Evolutionary conservation across 108 stramenopile species (phyloP), one percentile per base, ranked within the genome.

Genomic region (Skeletonema grethae): DNA sequence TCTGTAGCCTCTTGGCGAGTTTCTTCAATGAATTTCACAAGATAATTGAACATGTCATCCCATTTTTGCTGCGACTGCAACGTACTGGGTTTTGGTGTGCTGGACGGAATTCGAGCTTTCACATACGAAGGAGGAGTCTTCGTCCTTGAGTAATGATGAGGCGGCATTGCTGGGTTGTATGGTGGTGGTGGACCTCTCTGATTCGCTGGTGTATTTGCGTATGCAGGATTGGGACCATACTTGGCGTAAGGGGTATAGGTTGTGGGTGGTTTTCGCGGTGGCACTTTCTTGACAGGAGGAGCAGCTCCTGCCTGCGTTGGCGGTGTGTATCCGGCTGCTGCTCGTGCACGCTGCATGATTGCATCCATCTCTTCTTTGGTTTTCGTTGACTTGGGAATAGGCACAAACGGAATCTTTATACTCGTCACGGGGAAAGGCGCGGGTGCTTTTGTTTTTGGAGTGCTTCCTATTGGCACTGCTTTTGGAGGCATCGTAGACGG

Each of bases 41-140:
- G 69, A 48, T 85, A 88, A 7, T 88, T 85, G 63, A 90, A 91
- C 94, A 92, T 95, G 30, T 84, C 87, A 53, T 95, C 94, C 94
- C 94, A 95, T 69, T 92, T 92, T 79, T 91, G 91, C 68, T 82
- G 86, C 7, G 90, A 80, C 60, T 77, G 83, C 66, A 73, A 62
- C 3, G 70, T 57, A 32, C 75, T 75, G n/a, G 74, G 24, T 66
- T 71, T 79, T 16, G 76, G 50, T 24, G 50, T 78, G 64, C 50
- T 75, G 68, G 31, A 63, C 67, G 63, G 53, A 76, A 30, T 77
- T 59, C 24, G 85, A 70, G 22, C 22, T 34, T 64, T 72, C 25
- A 32, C 22, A 28, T 56, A 57, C 10, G 70, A 50, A 9, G 53
- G 63, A 64, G 72, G 63, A 2, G 72, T 64, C 12, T 64, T 18